Conservation (phyloP, 805 yeast genomes). For the Monosporozyma servazzii region DNA sequence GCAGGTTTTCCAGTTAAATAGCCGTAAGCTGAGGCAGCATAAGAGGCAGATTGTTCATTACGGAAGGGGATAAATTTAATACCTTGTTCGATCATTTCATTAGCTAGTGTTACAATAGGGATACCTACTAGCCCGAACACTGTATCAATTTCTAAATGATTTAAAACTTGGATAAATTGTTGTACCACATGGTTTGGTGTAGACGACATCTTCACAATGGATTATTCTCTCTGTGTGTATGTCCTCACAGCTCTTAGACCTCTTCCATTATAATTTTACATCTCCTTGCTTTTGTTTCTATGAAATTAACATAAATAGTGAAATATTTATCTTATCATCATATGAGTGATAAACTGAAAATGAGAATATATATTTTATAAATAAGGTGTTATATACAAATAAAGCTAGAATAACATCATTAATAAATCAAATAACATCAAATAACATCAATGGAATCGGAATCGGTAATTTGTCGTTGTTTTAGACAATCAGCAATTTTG, state of each 20-base stretch:
- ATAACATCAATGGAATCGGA: slow-evolving; percentile 5
- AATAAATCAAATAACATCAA: slow-evolving; percentile 2
- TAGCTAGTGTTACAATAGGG: slow-evolving; percentile 65
- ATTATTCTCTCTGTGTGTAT: neutral
- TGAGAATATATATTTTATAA: neutral
- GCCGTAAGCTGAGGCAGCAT: slow-evolving; percentile 67
- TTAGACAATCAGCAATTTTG: slow-evolving; percentile 20
- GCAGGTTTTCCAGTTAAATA: slow-evolving; percentile 58
- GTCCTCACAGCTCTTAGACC: neutral
- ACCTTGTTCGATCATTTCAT: slow-evolving; percentile 44
- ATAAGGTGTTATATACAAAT: neutral
- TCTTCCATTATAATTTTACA: neutral
- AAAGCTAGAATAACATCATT: neutral
- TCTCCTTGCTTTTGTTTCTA: neutral
- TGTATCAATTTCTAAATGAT: slow-evolving; percentile 41
- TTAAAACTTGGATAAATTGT: slow-evolving; percentile 39
- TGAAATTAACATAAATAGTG: neutral
- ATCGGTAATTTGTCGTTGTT: neutral
- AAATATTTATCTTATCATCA: neutral
- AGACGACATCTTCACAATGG: neutral
- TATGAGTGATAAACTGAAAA: neutral
- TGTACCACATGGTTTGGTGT: neutral
- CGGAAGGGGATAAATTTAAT: slow-evolving; percentile 52
- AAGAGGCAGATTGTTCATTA: slow-evolving; percentile 67
- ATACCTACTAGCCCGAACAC: slow-evolving; percentile 70